Evolutionary conservation across 768 basidiomycete species (phyloP).

Genomic region (Serendipita sp.): DNA sequence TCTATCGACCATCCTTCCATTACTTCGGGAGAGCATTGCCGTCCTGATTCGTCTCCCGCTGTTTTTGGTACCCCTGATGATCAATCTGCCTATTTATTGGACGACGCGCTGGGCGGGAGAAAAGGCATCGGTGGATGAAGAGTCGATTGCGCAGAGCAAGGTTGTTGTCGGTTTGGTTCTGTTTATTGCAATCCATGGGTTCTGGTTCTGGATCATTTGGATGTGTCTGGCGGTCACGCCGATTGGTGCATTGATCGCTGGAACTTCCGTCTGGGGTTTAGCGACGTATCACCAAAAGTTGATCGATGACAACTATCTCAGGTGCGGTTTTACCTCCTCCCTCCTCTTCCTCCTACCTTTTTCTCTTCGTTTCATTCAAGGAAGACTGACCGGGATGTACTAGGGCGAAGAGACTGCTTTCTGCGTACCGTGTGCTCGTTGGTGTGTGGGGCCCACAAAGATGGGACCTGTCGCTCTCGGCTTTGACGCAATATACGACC

Average conservation of each 20-base stretch:
- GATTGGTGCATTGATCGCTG: conserved; percentile 57
- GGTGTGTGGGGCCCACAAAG: conserved; percentile 82
- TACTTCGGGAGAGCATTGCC: conserved; percentile 63
- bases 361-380: too few relatives aligned
- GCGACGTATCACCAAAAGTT: conserved; percentile 73
- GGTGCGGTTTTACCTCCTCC: background rate
- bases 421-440: conserved; percentile 93
- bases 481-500: conserved; percentile 56
- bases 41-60: conserved; percentile 67
- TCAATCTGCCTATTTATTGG: conserved; percentile 74
- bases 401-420: conserved; percentile 72
- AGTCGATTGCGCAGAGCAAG: conserved; percentile 95
- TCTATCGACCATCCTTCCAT: conserved; percentile 57
- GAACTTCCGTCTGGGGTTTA: conserved; percentile 53
- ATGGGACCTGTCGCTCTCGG: conserved; percentile 66
- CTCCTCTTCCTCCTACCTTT: conserved; percentile 11
- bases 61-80: conserved; percentile 71
- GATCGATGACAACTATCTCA: conserved; percentile 53
- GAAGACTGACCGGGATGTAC: too few relatives aligned
- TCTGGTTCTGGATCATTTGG: conserved; percentile 79
- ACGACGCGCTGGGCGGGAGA: conserved; percentile 58
- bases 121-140: conserved; percentile 71
- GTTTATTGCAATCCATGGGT: conserved; percentile 60
- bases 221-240: conserved; percentile 62
- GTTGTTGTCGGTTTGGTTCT: conserved; percentile 69